These are phyloP conservation scores for Flagelloscypha sp. DNA, from an alignment of 768 basidiomycete species.

Conservation along the genomic window DNA sequence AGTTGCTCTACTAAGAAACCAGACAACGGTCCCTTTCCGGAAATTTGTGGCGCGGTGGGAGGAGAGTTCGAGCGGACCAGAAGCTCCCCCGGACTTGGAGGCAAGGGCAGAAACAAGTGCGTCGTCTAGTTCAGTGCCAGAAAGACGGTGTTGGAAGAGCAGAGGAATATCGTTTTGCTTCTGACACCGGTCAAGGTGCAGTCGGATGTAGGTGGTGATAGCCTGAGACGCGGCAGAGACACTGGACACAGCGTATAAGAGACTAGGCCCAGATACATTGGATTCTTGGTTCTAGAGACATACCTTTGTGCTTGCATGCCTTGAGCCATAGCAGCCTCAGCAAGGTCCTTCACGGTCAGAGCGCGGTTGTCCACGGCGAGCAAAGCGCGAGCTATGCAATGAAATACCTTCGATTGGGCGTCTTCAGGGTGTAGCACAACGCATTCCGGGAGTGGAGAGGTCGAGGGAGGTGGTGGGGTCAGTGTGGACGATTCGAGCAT, in stretches of 20 bases:
- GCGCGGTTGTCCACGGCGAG: conserved; percentile 78
- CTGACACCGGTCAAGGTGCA: conserved; percentile 66
- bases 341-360: conserved; percentile 81
- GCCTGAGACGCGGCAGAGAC: conserved; percentile 74
- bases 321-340: conserved; percentile 55
- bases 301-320: conserved; percentile 75
- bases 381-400: conserved; percentile 65
- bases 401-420: conserved; percentile 61
- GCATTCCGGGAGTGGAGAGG: conserved; percentile 50
- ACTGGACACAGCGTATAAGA: conserved; percentile 28
- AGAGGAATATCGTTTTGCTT: conserved; percentile 65
- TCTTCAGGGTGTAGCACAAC: conserved; percentile 71
- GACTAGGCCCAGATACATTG: conserved; percentile 8
- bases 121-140: conserved; percentile 66
- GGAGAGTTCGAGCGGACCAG: conserved; percentile 27
- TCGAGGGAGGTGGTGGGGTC: conserved; percentile 11
- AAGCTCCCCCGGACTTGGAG: conserved; percentile 62
- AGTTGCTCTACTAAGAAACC: conserved; percentile 71
- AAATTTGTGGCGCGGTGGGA: conserved; percentile 55
- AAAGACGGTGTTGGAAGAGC: conserved; percentile 61
- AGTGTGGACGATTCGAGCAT: conserved; percentile 12
- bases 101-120: conserved; percentile 64
- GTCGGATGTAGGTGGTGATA: conserved; percentile 75
- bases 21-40: conserved; percentile 70
- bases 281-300: conserved; percentile 17